Base-by-base conservation (phyloP, 2,329 filamentous ascomycete genomes). In the Beauveria australis region DNA sequence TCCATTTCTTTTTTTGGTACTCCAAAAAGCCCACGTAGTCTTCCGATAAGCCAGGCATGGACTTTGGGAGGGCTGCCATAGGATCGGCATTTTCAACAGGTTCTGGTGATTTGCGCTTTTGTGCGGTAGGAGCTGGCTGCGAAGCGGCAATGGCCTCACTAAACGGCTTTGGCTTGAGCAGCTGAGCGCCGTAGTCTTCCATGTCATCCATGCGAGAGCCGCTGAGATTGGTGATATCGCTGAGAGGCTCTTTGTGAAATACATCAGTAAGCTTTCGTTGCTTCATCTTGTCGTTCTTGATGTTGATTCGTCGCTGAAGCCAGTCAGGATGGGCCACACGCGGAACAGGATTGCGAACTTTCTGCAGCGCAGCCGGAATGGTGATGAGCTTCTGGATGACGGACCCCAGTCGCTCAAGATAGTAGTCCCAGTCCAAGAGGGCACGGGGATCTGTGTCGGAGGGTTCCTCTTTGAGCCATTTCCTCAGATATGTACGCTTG, bases 351-450 rank as follows among this genome's bases (percentile, higher is more conserved):
- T 99, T 99, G 59, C 88, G 84, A 60, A 99, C 83, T 75, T 96
- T 97, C 72, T 99, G 94, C 55, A 99, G 80, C 3, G 95, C 94
- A 18, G 94, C 95, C 2, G 94, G 94, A 66, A 99, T 99, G 1
- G 95, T 99, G 71, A 99, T 96, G 60, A 99, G 84, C 73, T 99
- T 99, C 75, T 99, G 94, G 56, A 99, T 95, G 60, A 99, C 94
- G 0, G 93, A 97, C 0, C 92, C 93, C 22, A 99, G 80, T 76
- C 94, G 91, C 70, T 99, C 95, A 2, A 92, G 81, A 71, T 99
- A 99, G 74, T 99, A 99, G 66, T 92, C 84, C 94, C 94, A 99
- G 72, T 99, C 94, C 56, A 99, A 87, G 14, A 99, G 81, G 22
- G 85, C 87, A 68, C 95, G 83, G 7, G 92, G 92, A 72, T 99